Evolutionary conservation across 2,329 filamentous ascomycete species (phyloP).

Genomic region (Talaromyces funiculosus): DNA sequence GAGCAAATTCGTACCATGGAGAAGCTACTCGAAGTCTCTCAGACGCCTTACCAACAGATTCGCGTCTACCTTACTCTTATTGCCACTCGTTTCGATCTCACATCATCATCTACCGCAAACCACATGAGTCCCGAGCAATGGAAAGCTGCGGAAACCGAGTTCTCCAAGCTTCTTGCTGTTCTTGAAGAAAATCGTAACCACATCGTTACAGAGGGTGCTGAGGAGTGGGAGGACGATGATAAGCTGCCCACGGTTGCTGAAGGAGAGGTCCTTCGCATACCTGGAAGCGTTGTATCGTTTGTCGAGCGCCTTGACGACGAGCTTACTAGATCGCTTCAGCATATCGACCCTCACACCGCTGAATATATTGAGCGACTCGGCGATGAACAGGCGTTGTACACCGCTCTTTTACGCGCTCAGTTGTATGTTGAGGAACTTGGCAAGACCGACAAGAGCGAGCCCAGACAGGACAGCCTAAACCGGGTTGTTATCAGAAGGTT

Average conservation of each 20-base stretch:
- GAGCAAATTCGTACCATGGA: conserved; percentile 98
- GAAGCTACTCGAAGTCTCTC: conserved; percentile 83
- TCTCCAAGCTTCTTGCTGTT: conserved; percentile 68
- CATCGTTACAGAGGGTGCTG: conserved; percentile 82
- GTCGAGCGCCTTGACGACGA: conserved; percentile 95
- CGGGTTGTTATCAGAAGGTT: conserved; percentile 87
- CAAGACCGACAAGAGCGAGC: conserved; percentile 63
- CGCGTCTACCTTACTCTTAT: conserved; percentile 86
- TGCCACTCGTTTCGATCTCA: conserved; percentile 90
- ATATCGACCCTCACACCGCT: conserved; percentile 95
- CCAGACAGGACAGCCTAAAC: conserved; percentile 82
- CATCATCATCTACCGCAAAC: conserved; percentile 62
- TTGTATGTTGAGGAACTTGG: conserved; percentile 81
- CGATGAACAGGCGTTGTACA: conserved; percentile 87
- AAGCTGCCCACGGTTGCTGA: conserved; percentile 71
- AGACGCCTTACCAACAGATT: conserved; percentile 88
- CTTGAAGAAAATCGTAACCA: conserved; percentile 75
- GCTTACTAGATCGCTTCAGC: conserved; percentile 92
- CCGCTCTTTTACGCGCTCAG: conserved; percentile 79
- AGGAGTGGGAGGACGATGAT: conserved; percentile 99
- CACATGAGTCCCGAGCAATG: conserved; percentile 95
- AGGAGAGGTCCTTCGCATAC: conserved; percentile 80
- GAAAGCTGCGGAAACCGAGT: conserved; percentile 88
- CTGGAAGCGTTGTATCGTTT: conserved; percentile 90
- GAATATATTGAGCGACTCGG: conserved; percentile 95